These are phyloP conservation scores for Fremontodendron californicum DNA, from an alignment of 345 rosid genomes.

Conservation along the genomic window DNA sequence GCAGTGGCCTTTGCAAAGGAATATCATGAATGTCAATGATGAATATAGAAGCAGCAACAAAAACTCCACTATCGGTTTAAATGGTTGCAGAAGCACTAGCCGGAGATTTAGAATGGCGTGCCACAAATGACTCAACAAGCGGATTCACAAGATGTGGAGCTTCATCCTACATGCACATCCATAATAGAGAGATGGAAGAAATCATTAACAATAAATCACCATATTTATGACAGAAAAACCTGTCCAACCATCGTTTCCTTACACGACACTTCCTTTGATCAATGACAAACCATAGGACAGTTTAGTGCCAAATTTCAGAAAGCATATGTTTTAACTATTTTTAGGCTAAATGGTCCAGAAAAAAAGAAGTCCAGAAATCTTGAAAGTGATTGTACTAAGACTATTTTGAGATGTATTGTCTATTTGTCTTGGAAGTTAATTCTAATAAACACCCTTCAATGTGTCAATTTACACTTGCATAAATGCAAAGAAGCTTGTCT, in stretches of 20 bases:
- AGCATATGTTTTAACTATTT: background rate
- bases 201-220: background rate
- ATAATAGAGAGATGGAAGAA: background rate
- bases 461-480: background rate
- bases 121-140: slow-evolving; percentile 71
- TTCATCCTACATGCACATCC: slow-evolving; percentile 58
- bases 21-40: background rate
- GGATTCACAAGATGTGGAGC: slow-evolving; percentile 88
- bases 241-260: background rate
- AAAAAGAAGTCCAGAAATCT: background rate
- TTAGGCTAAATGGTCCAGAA: background rate
- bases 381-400: background rate
- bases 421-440: background rate
- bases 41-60: background rate
- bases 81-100: slow-evolving; percentile 19
- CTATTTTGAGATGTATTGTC: background rate
- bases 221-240: background rate
- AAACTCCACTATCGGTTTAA: slow-evolving; percentile 16
- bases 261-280: background rate
- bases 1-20: background rate
- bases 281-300: background rate
- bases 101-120: slow-evolving; percentile 37
- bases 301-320: background rate
- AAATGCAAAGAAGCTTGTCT: background rate
- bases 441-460: background rate